Percentiles rank a stretch among this genome's conserved stretches.
phyloP scores from a whole-genome alignment of 768 basidiomycete genomes.

The Lepiota venenata region DNA sequence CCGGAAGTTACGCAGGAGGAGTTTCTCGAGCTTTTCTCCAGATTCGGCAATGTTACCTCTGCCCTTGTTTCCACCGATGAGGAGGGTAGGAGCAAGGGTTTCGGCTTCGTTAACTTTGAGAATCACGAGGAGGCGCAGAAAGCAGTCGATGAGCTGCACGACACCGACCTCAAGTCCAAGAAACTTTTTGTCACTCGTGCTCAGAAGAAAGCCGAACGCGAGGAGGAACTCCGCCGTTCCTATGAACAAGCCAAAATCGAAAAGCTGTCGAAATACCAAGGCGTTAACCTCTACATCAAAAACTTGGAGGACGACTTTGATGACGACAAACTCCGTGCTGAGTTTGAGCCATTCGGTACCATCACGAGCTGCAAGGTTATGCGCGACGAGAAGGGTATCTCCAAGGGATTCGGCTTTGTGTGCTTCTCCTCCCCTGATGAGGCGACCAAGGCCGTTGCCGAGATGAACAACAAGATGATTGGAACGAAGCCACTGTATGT shows the following conservation, averaged over 20 bases:
- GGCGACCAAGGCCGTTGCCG: slow-evolving; percentile 97
- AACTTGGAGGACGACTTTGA: slow-evolving; percentile 98
- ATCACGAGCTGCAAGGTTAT: slow-evolving; percentile 99
- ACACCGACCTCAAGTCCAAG: slow-evolving; percentile 78
- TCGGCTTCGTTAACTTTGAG: slow-evolving; percentile 98
- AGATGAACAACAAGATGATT: slow-evolving; percentile 99
- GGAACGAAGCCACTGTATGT: slow-evolving; percentile 98
- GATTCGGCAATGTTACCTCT: slow-evolving; percentile 84
- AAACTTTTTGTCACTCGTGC: slow-evolving; percentile 95
- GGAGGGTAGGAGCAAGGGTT: slow-evolving; percentile 91
- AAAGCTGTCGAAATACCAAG: slow-evolving; percentile 96
- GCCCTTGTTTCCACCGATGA: slow-evolving; percentile 83
- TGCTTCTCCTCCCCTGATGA: slow-evolving; percentile 99
- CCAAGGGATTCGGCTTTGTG: slow-evolving; percentile 98
- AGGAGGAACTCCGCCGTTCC: slow-evolving; percentile 90
- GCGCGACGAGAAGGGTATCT: slow-evolving; percentile 92
- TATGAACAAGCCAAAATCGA: slow-evolving; percentile 98
- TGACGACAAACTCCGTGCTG: slow-evolving; percentile 93
- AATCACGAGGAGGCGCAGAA: slow-evolving; percentile 86
- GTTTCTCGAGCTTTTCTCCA: slow-evolving; percentile 76
- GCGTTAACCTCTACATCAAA: slow-evolving; percentile 99
- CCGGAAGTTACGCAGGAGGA: slow-evolving; percentile 80
- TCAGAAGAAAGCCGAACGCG: slow-evolving; percentile 97
- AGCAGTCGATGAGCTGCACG: slow-evolving; percentile 89
- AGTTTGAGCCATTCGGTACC: slow-evolving; percentile 95